phyloP scores from a whole-genome alignment of 176 grass and related monocot genomes.

The Triticum aestivum region DNA sequence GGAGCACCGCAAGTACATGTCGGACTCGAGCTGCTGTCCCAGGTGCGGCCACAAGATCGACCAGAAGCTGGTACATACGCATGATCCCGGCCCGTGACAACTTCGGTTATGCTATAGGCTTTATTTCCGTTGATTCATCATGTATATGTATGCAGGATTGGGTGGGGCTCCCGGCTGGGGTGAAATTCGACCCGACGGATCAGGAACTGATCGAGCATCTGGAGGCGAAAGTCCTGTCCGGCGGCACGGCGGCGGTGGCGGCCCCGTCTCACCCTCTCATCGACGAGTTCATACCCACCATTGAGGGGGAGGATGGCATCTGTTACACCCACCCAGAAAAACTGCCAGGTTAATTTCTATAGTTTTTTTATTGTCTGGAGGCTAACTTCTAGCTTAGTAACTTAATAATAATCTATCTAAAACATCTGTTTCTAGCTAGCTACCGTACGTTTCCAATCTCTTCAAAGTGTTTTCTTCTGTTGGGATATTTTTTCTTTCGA shows the following conservation, averaged over 20 bases:
- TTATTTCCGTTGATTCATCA: background rate
- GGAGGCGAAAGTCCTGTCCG: conserved; percentile 59
- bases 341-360: conserved; percentile 65
- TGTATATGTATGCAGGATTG: conserved; percentile 48
- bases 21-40: conserved; percentile 59
- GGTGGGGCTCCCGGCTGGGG: conserved; percentile 65
- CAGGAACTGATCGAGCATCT: conserved; percentile 96
- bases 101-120: conserved; percentile 13
- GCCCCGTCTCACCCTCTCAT: conserved; percentile 60
- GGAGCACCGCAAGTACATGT: conserved; percentile 59
- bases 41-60: conserved; percentile 73
- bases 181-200: conserved; percentile 96
- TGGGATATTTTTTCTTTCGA: background rate
- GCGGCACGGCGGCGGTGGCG: conserved; percentile 16
- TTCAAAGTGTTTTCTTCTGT: conserved; percentile 7
- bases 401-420: background rate
- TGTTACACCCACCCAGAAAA: conserved; percentile 96
- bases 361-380: background rate
- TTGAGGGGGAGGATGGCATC: conserved; percentile 94
- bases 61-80: conserved; percentile 39
- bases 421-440: conserved; percentile 1
- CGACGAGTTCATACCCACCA: conserved; percentile 94
- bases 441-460: conserved; percentile 14
- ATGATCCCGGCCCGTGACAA: background rate
- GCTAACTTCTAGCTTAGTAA: background rate